A percentile compares a stretch with the other conserved stretches of the same genome.
Evolutionary conservation across 2,329 filamentous ascomycete genomes (phyloP).

Genomic region (Zasmidium angulare): DNA sequence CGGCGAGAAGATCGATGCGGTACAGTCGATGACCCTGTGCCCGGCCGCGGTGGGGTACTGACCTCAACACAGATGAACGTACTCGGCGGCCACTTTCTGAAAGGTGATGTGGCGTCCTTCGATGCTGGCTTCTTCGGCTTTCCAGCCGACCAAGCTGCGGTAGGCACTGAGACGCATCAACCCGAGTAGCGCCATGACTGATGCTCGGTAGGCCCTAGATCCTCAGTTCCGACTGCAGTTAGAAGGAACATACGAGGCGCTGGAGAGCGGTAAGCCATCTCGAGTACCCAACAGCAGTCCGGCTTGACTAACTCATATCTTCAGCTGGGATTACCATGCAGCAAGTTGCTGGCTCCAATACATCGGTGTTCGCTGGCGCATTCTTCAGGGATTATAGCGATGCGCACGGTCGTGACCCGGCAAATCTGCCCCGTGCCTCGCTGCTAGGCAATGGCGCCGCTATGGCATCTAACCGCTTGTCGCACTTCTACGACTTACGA

Average conservation of each 20-base stretch:
- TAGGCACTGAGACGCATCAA: too few relatives aligned
- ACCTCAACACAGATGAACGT: too few relatives aligned
- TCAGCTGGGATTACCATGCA: conserved; percentile 10
- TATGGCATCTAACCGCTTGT: conserved; percentile 17
- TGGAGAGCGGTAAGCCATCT: conserved; percentile 10
- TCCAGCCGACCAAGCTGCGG: conserved; percentile 4
- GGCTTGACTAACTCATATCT: background rate
- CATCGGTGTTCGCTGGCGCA: conserved; percentile 15
- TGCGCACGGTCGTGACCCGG: conserved; percentile 11
- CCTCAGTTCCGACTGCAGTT: conserved; percentile 23
- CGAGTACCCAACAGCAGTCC: too few relatives aligned
- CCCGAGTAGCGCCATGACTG: background rate
- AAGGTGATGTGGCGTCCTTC: conserved; percentile 35
- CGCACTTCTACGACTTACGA: conserved; percentile 18
- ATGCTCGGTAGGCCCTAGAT: conserved; percentile 15
- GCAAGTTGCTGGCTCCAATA: conserved; percentile 7
- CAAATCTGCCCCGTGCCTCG: conserved; percentile 18
- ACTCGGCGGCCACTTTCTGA: conserved; percentile 11
- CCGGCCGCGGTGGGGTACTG: too few relatives aligned
- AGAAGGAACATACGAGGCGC: conserved; percentile 22
- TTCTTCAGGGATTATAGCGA: conserved; percentile 18
- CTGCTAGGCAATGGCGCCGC: conserved; percentile 14
- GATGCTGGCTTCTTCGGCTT: conserved; percentile 22
- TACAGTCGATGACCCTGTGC: background rate
- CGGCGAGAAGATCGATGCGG: background rate